These are phyloP conservation scores for Calonectria henricotiae DNA, from an alignment of 2,329 filamentous ascomycete species.

Conservation along the genomic window DNA sequence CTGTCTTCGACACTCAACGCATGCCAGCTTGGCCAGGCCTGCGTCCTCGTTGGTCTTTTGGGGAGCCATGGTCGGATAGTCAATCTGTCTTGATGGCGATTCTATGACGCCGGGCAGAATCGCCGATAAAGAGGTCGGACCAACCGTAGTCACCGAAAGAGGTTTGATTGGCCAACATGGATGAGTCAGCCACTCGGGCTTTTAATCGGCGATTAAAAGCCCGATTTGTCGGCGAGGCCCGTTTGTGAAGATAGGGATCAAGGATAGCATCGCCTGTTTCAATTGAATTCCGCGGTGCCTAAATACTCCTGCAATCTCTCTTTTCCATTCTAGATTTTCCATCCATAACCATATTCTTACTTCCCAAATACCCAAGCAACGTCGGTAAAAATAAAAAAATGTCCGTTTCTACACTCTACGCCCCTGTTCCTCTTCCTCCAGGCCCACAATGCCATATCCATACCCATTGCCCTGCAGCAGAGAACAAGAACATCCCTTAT, in stretches of 20 bases:
- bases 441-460: conserved; percentile 12
- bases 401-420: conserved; percentile 25
- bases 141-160: not conserved
- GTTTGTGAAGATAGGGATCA: not conserved
- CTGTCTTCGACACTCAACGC: conserved; percentile 45
- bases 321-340: not conserved
- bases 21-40: conserved; percentile 36
- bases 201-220: conserved; percentile 9
- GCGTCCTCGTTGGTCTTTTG: not conserved
- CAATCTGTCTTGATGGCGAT: conserved; percentile 5
- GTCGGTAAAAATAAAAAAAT: conserved; percentile 7
- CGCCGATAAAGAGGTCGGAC: conserved; percentile 1
- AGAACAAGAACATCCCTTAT: not conserved
- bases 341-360: not conserved
- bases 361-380: not conserved
- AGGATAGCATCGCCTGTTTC: not conserved
- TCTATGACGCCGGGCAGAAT: not conserved
- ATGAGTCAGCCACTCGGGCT: conserved; percentile 10
- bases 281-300: not conserved
- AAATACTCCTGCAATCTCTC: not conserved
- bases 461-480: not conserved
- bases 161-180: not conserved
- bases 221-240: not conserved
- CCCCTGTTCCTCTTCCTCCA: conserved; percentile 17
- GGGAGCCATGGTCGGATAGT: not conserved